Percentiles rank a stretch among this genome's conserved stretches.
Conservation (phyloP, 192 early-diverging fungal species). For the Obelidium mucronatum region DNA sequence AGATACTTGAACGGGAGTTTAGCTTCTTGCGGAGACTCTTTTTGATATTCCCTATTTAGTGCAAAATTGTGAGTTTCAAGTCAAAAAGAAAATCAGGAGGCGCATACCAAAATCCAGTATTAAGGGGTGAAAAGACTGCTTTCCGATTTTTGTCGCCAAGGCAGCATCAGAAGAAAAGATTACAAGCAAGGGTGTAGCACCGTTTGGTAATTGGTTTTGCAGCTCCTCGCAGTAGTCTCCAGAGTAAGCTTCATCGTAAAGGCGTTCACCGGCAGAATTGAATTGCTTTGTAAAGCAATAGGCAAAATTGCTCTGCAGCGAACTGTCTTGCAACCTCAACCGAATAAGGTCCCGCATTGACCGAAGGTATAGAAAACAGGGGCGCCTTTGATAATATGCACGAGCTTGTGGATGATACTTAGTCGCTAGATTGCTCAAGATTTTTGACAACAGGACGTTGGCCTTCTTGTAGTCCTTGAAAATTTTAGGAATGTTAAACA, state of each 20-base stretch:
- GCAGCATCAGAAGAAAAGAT: conserved; percentile 3
- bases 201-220: not conserved
- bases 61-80: no score
- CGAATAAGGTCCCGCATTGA: not conserved
- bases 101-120: not conserved
- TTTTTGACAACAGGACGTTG: not conserved
- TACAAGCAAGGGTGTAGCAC: not conserved
- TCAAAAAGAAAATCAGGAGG: no score
- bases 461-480: not conserved
- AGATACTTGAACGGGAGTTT: not conserved
- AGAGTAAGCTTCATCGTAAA: not conserved
- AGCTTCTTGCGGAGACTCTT: not conserved
- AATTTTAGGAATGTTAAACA: not conserved
- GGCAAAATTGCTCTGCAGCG: not conserved
- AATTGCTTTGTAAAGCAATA: not conserved
- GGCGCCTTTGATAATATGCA: not conserved
- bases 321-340: not conserved
- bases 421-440: not conserved
- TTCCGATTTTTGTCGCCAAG: conserved; percentile 1
- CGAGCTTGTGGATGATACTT: not conserved
- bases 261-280: not conserved
- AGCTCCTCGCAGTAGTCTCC: not conserved
- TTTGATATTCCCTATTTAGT: no score
- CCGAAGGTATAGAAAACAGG: not conserved
- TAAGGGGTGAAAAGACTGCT: not conserved